Evolutionary conservation across 495 filamentous ascomycete genomes (phyloP).

Genomic region (Daldinia vernicosa): DNA sequence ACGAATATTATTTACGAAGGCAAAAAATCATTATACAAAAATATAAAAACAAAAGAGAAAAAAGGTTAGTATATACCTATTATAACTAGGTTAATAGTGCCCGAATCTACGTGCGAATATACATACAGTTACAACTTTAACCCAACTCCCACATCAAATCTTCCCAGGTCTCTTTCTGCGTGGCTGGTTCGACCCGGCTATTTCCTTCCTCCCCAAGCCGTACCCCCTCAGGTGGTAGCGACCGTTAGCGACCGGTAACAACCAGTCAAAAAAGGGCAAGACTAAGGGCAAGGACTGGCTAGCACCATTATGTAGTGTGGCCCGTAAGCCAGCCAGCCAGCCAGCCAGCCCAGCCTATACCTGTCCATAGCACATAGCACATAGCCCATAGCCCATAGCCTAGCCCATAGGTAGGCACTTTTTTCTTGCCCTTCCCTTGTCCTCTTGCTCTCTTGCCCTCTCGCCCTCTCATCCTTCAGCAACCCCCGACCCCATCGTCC

Average conservation of each 20-base stretch:
- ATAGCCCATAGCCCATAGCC: neutral
- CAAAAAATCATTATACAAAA: neutral
- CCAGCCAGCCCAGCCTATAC: too few relatives aligned
- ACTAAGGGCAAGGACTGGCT: constrained; percentile 16
- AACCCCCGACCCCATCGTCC: constrained; percentile 35
- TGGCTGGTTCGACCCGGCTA: constrained; percentile 39
- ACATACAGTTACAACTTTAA: constrained; percentile 13
- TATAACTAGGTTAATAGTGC: neutral
- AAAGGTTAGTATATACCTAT: neutral
- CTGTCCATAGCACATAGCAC: too few relatives aligned
- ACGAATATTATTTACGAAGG: neutral
- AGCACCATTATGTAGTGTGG: constrained; percentile 28
- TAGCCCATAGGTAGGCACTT: neutral
- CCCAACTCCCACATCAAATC: constrained; percentile 8
- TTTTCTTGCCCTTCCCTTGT: neutral
- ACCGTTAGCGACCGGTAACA: constrained; percentile 6
- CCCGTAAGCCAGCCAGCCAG: constrained; percentile 15
- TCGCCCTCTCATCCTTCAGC: constrained; percentile 35
- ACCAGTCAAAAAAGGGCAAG: constrained; percentile 30
- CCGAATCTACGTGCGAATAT: constrained; percentile 2
- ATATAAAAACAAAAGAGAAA: constrained; percentile 1
- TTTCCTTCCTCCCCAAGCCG: constrained; percentile 36
- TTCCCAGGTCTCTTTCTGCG: neutral
- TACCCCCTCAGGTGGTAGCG: constrained; percentile 16
- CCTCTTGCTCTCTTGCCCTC: constrained; percentile 4